Percentiles rank a stretch among this genome's conserved stretches.
Conservation (phyloP, 768 basidiomycete species). For the Lactarius indigo region DNA sequence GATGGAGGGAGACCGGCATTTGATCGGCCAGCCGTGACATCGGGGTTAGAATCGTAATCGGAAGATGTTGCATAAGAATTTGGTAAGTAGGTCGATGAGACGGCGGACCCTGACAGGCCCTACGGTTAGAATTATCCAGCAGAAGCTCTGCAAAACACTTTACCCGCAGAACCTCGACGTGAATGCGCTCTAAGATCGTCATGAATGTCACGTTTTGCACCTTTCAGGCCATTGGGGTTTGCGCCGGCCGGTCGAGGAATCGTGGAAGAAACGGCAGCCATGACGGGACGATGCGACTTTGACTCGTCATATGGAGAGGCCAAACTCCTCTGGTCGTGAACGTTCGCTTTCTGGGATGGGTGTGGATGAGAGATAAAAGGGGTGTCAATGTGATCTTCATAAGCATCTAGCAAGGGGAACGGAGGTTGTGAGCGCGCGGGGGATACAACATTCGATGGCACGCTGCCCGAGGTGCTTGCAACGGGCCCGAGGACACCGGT, state of each 20-base stretch:
- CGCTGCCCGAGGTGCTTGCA: constrained; percentile 36
- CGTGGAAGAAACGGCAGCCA: neutral
- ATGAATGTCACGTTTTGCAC: neutral
- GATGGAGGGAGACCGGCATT: constrained; percentile 63
- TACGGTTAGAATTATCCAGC: neutral
- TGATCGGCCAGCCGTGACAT: constrained; percentile 46
- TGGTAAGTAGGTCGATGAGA: constrained; percentile 17
- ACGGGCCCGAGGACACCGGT: constrained; percentile 51
- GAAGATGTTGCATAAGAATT: constrained; percentile 28
- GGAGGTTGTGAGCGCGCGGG: constrained; percentile 19
- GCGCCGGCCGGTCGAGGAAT: neutral
- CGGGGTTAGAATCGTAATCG: constrained; percentile 27
- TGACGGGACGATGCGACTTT: neutral
- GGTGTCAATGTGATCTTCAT: neutral
- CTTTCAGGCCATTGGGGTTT: neutral
- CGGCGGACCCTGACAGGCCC: constrained; percentile 16
- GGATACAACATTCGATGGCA: constrained; percentile 37
- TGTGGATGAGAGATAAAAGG: constrained; percentile 6
- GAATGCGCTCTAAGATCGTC: constrained; percentile 7
- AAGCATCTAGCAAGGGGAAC: constrained; percentile 2
- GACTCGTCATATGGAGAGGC: constrained; percentile 3
- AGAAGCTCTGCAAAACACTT: neutral
- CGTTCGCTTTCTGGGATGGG: constrained; percentile 5
- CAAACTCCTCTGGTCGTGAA: neutral
- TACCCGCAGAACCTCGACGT: constrained; percentile 21